Base-by-base conservation (phyloP, 225 moss, liverwort and hornwort genomes). In the Ulota crispa region DNA sequence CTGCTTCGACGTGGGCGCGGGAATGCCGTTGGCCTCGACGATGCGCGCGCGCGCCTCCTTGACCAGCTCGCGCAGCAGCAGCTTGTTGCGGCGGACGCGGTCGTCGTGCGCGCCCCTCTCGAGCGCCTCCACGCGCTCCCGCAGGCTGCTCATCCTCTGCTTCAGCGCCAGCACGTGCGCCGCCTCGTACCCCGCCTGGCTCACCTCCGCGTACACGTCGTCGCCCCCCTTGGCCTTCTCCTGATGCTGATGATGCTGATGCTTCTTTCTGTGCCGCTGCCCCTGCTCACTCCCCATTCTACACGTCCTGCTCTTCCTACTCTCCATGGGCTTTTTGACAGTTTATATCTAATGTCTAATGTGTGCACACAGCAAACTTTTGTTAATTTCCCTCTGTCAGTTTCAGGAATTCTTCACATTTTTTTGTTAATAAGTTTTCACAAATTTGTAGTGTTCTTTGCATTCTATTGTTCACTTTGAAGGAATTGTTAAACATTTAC, bases 41-140 rank as follows among this genome's bases (percentile, higher is more conserved):
- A 87, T 84, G 21, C 3, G 23, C 0, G 34, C 47, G 0, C 80
- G 20, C 0, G 73, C 82, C 18, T 85, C 82, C 26, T 89, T 87
- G 10, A 87, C 82, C 1, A 89, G 84, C 52, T 89, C 89, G 0
- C 80, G 24, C 1, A 89, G 12, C 1, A 87, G 34, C 0, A 85
- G 39, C 57, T 89, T 89, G 54, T 85, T 82, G 18, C 65, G 72
- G 64, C 55, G 80, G 0, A 23, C 41, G 47, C 9, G 80, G 12
- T 82, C 87, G 0, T 77, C 42, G 0, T 13, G 32, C 0, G 30
- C 76, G 8, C 73, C 55, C 52, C 57, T 79, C 57, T 89, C 84
- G 0, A 89, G 15, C 0, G 12, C 69, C 41, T 41, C 27, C 1
- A 89, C 56, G 0, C 77, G 73, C 16, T 72, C 70, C 31, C 20